Conservation (phyloP, 805 yeast species). For the Metschnikowia amazonensis region DNA sequence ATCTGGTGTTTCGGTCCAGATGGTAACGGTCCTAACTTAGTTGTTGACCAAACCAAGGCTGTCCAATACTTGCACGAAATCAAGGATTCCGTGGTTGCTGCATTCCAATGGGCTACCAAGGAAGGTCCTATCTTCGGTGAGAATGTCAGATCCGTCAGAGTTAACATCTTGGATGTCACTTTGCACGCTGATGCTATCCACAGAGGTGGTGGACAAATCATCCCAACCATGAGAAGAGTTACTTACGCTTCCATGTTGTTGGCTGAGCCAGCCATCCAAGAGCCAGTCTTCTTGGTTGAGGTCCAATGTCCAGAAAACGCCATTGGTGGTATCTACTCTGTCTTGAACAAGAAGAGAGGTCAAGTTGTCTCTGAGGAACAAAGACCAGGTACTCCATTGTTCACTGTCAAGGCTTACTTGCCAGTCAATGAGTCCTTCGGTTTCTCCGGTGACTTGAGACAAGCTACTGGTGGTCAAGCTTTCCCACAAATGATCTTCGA, state of each 20-base stretch:
- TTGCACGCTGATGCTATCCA: slow-evolving; percentile 99
- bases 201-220: slow-evolving; percentile 99
- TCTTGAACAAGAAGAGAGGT: slow-evolving; percentile 99
- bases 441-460: slow-evolving; percentile 99
- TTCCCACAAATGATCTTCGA: slow-evolving; percentile 99
- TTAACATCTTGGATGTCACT: slow-evolving; percentile 98
- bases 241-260: slow-evolving; percentile 97
- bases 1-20: slow-evolving; percentile 99
- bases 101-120: slow-evolving; percentile 99
- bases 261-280: slow-evolving; percentile 99
- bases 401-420: slow-evolving; percentile 99
- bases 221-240: slow-evolving; percentile 99
- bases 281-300: slow-evolving; percentile 98
- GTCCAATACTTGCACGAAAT: slow-evolving; percentile 98
- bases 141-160: slow-evolving; percentile 91
- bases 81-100: slow-evolving; percentile 99
- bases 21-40: slow-evolving; percentile 97
- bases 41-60: slow-evolving; percentile 99
- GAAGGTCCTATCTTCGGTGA: slow-evolving; percentile 99
- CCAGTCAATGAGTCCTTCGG: slow-evolving; percentile 99
- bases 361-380: slow-evolving; percentile 99
- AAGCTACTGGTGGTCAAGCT: slow-evolving; percentile 99
- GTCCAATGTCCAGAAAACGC: slow-evolving; percentile 99
- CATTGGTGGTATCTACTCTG: slow-evolving; percentile 99
- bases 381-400: slow-evolving; percentile 99